Evolutionary conservation across 352 stramenopile species (phyloP).

Genomic region (Globisporangium rhizosaccharum): DNA sequence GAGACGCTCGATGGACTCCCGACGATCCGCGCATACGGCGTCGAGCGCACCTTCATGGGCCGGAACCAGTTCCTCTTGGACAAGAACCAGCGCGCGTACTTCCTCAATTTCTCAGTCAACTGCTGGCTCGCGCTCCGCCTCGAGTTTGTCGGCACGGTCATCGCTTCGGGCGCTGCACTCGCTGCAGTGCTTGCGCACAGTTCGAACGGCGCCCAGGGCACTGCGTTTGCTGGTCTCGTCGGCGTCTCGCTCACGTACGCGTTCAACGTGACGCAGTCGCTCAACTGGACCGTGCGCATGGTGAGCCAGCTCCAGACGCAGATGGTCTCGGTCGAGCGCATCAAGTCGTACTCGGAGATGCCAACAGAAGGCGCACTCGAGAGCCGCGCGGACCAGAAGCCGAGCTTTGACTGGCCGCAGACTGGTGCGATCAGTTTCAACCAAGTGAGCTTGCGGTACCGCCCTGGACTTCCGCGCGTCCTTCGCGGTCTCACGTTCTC

Average conservation of each 20-base stretch:
- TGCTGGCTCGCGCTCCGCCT: constrained; percentile 75
- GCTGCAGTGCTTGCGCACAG: constrained; percentile 49
- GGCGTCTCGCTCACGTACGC: constrained; percentile 75
- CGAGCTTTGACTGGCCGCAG: constrained; percentile 54
- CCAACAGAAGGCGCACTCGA: constrained; percentile 68
- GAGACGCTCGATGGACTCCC: constrained; percentile 94
- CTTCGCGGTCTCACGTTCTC: constrained; percentile 47
- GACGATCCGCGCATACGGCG: constrained; percentile 89
- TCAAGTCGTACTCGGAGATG: constrained; percentile 67
- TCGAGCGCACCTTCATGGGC: constrained; percentile 40
- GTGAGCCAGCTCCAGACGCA: constrained; percentile 73
- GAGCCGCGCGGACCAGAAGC: constrained; percentile 62
- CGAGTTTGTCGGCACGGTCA: constrained; percentile 62
- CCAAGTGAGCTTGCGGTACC: constrained; percentile 83
- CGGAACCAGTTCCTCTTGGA: constrained; percentile 56
- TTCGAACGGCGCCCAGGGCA: constrained; percentile 25
- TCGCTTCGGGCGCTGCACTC: constrained; percentile 49
- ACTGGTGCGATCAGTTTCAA: constrained; percentile 70
- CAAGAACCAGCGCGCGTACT: constrained; percentile 66
- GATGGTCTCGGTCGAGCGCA: constrained; percentile 75
- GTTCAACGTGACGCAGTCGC: constrained; percentile 76
- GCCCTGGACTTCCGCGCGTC: constrained; percentile 38
- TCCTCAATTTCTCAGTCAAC: constrained; percentile 69
- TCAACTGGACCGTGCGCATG: constrained; percentile 72
- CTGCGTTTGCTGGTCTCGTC: constrained; percentile 49